These are phyloP conservation scores for Lepidium campestre DNA, from an alignment of 441 rosid genomes.

Conservation along the genomic window DNA sequence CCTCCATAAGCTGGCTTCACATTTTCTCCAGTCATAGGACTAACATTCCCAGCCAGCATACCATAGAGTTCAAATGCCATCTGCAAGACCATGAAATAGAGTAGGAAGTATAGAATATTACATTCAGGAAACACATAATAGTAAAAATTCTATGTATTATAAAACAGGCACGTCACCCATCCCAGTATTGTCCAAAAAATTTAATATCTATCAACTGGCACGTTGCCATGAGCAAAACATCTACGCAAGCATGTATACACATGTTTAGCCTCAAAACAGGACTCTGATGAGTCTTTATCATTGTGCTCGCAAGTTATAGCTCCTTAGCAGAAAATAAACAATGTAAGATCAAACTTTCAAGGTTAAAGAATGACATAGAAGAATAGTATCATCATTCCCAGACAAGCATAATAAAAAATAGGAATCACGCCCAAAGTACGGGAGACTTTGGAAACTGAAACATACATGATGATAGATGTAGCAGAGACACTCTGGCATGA, in stretches of 20 bases:
- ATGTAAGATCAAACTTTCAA: not conserved
- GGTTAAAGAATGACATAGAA: not conserved
- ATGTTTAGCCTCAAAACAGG: not conserved
- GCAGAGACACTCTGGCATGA: slow-evolving; percentile 99
- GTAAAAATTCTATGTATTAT: not conserved
- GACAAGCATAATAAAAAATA: not conserved
- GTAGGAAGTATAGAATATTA: not conserved
- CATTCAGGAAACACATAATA: not conserved
- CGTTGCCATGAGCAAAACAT: not conserved
- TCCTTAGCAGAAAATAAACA: not conserved
- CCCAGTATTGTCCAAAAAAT: not conserved
- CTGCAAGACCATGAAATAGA: slow-evolving; percentile 32
- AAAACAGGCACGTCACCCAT: not conserved
- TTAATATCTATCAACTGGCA: not conserved
- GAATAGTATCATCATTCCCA: not conserved
- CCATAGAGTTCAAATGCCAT: slow-evolving; percentile 98
- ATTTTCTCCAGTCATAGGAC: slow-evolving; percentile 96
- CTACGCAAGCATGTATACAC: not conserved
- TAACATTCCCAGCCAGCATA: slow-evolving; percentile 93
- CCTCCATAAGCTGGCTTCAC: slow-evolving; percentile 97
- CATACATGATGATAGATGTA: slow-evolving; percentile 97
- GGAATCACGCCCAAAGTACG: not conserved
- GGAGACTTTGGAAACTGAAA: slow-evolving; percentile 1
- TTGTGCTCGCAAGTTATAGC: not conserved
- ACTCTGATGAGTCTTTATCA: not conserved